Evolutionary conservation across 2,329 filamentous ascomycete species (phyloP).

Genomic region (Elsinoe perseae): DNA sequence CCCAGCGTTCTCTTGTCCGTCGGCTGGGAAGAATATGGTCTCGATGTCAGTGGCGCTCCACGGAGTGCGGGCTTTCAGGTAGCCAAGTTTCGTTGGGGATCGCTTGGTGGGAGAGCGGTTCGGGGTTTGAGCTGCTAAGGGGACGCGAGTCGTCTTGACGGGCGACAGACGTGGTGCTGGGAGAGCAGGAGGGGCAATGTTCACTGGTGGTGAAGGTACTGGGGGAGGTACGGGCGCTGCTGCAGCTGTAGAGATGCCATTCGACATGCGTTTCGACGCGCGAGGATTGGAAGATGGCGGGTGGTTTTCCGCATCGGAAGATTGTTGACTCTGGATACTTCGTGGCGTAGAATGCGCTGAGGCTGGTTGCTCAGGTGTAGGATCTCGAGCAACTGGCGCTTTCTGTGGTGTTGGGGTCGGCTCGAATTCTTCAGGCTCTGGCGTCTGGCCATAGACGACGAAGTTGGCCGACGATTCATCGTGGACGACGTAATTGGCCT

Average conservation of each 20-base stretch:
- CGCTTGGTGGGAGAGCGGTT: constrained; percentile 25
- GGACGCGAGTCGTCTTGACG: constrained; percentile 32
- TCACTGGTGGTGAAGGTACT: constrained; percentile 28
- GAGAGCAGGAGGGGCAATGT: constrained; percentile 20
- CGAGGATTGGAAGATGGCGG: constrained; percentile 53
- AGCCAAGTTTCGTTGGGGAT: constrained; percentile 40
- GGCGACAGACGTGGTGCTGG: constrained; percentile 22
- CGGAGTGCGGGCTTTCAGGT: constrained; percentile 44
- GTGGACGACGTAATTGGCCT: constrained; percentile 32
- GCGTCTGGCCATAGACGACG: constrained; percentile 15
- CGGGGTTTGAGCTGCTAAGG: constrained; percentile 37
- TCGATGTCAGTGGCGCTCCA: constrained; percentile 78
- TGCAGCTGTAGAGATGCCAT: constrained; percentile 4
- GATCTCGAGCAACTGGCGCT: constrained; percentile 17
- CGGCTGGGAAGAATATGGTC: constrained; percentile 48
- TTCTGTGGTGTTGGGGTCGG: constrained; percentile 27
- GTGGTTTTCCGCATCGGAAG: constrained; percentile 72
- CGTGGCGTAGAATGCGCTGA: constrained; percentile 59
- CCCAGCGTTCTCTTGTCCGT: constrained; percentile 39
- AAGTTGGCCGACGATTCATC: constrained; percentile 6
- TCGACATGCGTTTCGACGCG: constrained; percentile 14
- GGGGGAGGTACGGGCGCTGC: constrained; percentile 22
- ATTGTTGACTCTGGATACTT: constrained; percentile 42
- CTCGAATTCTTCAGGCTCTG: constrained; percentile 31
- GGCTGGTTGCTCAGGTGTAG: constrained; percentile 37